These are phyloP conservation scores for Candida buenavistaensis DNA, from an alignment of 1,139 yeast species.

Conservation along the genomic window DNA sequence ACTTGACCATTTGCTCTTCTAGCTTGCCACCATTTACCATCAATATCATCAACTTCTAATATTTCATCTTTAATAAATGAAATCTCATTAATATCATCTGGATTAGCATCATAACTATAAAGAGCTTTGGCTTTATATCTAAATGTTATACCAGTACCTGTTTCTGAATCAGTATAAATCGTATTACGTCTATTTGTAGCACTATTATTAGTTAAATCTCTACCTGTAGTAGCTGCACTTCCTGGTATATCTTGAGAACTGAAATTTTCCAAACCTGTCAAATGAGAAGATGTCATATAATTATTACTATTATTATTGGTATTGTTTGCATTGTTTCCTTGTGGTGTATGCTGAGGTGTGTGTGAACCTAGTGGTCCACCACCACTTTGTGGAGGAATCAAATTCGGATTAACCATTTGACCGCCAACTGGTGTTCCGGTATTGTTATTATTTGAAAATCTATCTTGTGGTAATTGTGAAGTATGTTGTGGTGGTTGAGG, in stretches of 20 bases:
- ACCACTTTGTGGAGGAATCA: neutral
- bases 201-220: conserved; percentile 32
- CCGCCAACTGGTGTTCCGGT: no score
- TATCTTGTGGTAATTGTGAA: no score
- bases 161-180: conserved; percentile 25
- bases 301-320: conserved; percentile 22
- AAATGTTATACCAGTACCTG: conserved; percentile 48
- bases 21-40: conserved; percentile 99
- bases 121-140: conserved; percentile 86
- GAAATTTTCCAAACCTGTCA: conserved; percentile 60
- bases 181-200: conserved; percentile 27
- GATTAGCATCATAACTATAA: conserved; percentile 87
- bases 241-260: conserved; percentile 34
- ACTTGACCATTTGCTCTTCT: conserved; percentile 85
- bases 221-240: conserved; percentile 16
- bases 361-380: no score
- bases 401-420: no score
- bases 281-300: conserved; percentile 55
- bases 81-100: conserved; percentile 90
- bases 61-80: conserved; percentile 89
- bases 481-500: no score
- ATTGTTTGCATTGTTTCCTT: neutral
- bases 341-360: conserved; percentile 18
- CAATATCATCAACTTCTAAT: conserved; percentile 86
- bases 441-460: no score